Conservation (phyloP, 495 filamentous ascomycete genomes). For the Penicillium pancosmium region DNA sequence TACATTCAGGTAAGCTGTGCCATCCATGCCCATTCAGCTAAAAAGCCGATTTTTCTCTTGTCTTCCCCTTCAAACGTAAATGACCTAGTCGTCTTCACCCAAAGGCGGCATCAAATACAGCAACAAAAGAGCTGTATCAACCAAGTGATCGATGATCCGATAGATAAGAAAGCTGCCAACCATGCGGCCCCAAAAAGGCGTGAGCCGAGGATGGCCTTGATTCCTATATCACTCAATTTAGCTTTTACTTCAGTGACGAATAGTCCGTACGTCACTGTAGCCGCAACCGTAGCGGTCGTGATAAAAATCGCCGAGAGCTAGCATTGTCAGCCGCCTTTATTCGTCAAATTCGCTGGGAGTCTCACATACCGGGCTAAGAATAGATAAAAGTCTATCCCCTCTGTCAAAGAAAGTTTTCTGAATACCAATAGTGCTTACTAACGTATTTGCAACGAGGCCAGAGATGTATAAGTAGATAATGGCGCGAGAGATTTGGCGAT, state of each 20-base stretch:
- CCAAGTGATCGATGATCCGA: slow-evolving; percentile 1
- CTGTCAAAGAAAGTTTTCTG: background rate
- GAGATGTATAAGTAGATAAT: background rate
- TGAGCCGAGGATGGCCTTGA: slow-evolving; percentile 3
- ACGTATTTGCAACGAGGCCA: background rate
- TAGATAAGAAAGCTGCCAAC: slow-evolving; percentile 10
- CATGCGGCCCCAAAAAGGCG: background rate
- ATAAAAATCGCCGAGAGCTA: slow-evolving; percentile 1
- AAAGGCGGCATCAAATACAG: background rate
- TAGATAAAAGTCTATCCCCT: background rate
- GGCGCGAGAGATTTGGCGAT: background rate
- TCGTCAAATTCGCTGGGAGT: background rate
- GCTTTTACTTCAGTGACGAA: background rate
- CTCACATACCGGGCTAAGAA: background rate
- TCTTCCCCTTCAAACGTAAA: too few relatives aligned
- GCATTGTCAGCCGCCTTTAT: background rate
- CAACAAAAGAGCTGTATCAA: slow-evolving; percentile 8
- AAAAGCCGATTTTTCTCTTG: too few relatives aligned
- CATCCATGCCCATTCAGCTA: too few relatives aligned
- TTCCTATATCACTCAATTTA: background rate
- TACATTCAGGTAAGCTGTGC: too few relatives aligned
- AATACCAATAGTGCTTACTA: background rate
- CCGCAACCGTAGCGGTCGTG: background rate
- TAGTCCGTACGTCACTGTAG: slow-evolving; percentile 5
- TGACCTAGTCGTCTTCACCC: too few relatives aligned